Base-by-base conservation (phyloP, 257 asterid species). In the Fraxinus anomala region DNA sequence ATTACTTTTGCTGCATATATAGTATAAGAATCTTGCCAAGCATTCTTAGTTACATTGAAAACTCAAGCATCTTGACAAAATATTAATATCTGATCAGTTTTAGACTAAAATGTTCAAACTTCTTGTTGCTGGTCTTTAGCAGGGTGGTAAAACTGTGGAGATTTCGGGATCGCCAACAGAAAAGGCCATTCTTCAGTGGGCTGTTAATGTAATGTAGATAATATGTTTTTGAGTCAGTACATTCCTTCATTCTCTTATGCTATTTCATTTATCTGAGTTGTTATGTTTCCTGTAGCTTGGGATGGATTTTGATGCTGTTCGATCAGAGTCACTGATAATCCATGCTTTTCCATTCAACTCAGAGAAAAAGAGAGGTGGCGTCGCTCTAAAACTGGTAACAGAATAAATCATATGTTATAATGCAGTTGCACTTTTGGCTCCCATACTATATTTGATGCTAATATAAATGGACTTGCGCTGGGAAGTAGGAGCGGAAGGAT, bases 281-380 rank as follows among this genome's bases (percentile, higher is more conserved):
- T 76, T 77, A 6, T 59, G 68, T 82, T 65, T 17, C 59, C 54
- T 85, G 74, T 78, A 95, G 99, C 91, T 95, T 66, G 99, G 99
- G 74, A 91, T 95, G 99, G 88, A 95, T 73, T 95, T 93, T 81
- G 77, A 77, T 73, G 88, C 87, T 56, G 85, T 81, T n/a, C 88
- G 86, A 82, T 89, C 93, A 66, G 84, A 80, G 67, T 88, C 99
- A 26, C 82, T 79, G 51, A 86, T 95, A 67, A 80, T 95, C 76
- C 97, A 87, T 83, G 99, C 99, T 73, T 95, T 95, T 80, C 99
- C 99, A 2, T 95, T 95, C 82, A 95, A 95, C 84, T 95, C 99
- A 1, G 99, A 93, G 91, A 95, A 95, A 85, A 95, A 95, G 86
- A 88, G 97, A 76, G 99, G 98, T 0, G 99, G 99, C 47, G 97